Evolutionary conservation across 2,329 filamentous ascomycete species (phyloP).

Genomic region (Graphium sp.): DNA sequence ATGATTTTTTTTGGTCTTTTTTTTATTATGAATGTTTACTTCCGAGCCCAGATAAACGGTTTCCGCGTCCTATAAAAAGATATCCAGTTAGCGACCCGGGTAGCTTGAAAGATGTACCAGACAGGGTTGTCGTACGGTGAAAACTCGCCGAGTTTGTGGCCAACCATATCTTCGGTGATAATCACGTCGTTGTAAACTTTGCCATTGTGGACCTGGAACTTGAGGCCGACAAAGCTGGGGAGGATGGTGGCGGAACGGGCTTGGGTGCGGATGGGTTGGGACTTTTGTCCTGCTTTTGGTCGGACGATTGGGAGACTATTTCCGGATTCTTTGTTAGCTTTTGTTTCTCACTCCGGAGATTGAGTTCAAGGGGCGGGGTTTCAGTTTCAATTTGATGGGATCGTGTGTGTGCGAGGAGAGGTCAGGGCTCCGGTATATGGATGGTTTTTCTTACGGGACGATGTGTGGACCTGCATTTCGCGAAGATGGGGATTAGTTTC

Average conservation of each 20-base stretch:
- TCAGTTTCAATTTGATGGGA: constrained; percentile 1
- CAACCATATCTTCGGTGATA: constrained; percentile 92
- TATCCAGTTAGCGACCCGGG: constrained; percentile 1
- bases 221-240: constrained; percentile 78
- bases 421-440: background rate
- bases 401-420: constrained; percentile 1
- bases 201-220: constrained; percentile 84
- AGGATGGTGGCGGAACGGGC: constrained; percentile 79
- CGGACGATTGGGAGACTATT: constrained; percentile 46
- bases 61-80: constrained; percentile 31
- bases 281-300: constrained; percentile 41
- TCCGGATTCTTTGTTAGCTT: background rate
- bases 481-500: background rate
- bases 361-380: constrained; percentile 8
- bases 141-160: constrained; percentile 88
- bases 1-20: background rate
- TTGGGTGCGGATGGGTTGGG: constrained; percentile 66
- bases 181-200: constrained; percentile 69
- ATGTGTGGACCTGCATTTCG: constrained; percentile 27
- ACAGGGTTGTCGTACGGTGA: constrained; percentile 73
- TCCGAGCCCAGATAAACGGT: constrained; percentile 34
- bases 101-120: no score
- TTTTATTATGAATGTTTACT: constrained; percentile 8
- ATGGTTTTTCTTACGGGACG: constrained; percentile 27
- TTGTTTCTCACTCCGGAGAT: background rate